Percentiles rank a stretch among this genome's conserved stretches.
These are phyloP conservation scores for Pleurotus tuoliensis DNA, from an alignment of 768 basidiomycete species.

Conservation along the genomic window DNA sequence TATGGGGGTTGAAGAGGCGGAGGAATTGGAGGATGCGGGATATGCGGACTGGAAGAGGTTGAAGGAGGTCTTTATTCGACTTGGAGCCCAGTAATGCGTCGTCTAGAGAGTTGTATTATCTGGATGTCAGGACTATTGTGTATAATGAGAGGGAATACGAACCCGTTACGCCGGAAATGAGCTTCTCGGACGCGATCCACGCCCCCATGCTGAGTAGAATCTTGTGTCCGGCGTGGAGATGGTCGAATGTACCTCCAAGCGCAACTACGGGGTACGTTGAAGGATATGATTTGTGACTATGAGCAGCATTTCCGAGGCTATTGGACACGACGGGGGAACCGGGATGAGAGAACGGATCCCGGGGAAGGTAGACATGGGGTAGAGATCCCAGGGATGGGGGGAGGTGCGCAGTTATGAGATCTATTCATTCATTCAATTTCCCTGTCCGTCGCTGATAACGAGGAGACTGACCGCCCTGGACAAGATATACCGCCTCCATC, in stretches of 20 bases:
- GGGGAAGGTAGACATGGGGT: conserved; percentile 32
- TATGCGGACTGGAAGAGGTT: conserved; percentile 55
- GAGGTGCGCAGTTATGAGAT: conserved; percentile 36
- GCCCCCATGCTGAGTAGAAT: conserved; percentile 92
- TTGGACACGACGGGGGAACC: neutral
- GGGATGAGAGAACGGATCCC: conserved; percentile 17
- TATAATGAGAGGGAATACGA: conserved; percentile 14
- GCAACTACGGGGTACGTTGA: conserved; percentile 64
- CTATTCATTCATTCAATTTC: conserved; percentile 17
- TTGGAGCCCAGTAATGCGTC: conserved; percentile 72
- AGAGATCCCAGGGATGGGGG: conserved; percentile 37
- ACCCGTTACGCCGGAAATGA: conserved; percentile 92
- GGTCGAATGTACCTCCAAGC: conserved; percentile 96
- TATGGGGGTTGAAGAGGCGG: conserved; percentile 58
- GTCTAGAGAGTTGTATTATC: conserved; percentile 35
- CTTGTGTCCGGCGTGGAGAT: conserved; percentile 96
- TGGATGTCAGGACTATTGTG: neutral
- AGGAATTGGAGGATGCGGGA: conserved; percentile 66
- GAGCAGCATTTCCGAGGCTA: conserved; percentile 4
- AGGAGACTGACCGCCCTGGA: conserved; percentile 40
- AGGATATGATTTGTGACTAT: conserved; percentile 11
- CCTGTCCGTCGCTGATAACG: too few species aligned
- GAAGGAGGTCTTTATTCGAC: conserved; percentile 60
- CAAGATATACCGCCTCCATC: conserved; percentile 43
- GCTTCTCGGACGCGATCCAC: conserved; percentile 71